A percentile compares a stretch with the other conserved stretches of the same genome.
These are phyloP conservation scores for Xylaria sp. DNA, from an alignment of 2,329 filamentous ascomycete species.

Conservation along the genomic window DNA sequence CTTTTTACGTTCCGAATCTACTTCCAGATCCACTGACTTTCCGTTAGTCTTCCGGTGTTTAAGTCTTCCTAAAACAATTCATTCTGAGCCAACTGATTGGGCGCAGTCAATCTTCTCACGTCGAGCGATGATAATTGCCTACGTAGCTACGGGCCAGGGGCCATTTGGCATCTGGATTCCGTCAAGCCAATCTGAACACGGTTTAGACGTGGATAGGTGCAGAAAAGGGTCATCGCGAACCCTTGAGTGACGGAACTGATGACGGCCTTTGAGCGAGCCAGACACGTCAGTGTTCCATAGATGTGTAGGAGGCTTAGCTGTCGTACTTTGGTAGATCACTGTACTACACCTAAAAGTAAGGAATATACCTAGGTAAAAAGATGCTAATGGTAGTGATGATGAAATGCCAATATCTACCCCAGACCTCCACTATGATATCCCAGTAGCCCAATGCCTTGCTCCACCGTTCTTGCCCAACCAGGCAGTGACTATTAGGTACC, in stretches of 20 bases:
- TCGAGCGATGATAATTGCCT: background rate
- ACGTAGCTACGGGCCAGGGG: background rate
- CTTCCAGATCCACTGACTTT: too few relatives aligned
- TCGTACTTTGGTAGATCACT: background rate
- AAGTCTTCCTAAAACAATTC: background rate
- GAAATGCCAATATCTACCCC: slow-evolving; percentile 1
- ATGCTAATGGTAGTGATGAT: background rate
- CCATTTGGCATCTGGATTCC: background rate
- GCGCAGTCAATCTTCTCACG: background rate
- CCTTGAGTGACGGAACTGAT: background rate
- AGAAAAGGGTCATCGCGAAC: background rate
- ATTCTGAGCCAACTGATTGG: background rate
- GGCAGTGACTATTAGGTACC: background rate
- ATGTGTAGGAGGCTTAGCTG: too few relatives aligned
- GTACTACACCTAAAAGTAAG: too few relatives aligned
- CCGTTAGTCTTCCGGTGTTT: background rate
- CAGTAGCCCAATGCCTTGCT: too few relatives aligned
- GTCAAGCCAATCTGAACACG: background rate
- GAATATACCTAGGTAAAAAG: background rate
- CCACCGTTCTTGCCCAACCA: background rate
- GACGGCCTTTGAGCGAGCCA: background rate
- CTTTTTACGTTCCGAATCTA: background rate
- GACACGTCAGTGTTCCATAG: background rate
- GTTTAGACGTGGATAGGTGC: background rate
- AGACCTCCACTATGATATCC: slow-evolving; percentile 6